A percentile compares a stretch with the other conserved stretches of the same genome.
phyloP scores from a whole-genome alignment of 495 filamentous ascomycete genomes.

The Daldinia vernicosa region DNA sequence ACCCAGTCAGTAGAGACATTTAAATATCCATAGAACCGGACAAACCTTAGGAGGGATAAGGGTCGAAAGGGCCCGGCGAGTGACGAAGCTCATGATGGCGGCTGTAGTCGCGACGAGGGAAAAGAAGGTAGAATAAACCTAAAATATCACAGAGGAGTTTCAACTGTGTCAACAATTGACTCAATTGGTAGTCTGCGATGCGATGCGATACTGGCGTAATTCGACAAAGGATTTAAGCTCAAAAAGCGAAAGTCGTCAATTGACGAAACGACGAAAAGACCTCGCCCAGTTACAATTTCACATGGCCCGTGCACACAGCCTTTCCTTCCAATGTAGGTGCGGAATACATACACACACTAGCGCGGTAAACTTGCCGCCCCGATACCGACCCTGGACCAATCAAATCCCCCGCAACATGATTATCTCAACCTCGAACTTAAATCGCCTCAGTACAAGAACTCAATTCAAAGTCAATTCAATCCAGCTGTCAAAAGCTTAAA shows the following conservation, averaged over 20 bases:
- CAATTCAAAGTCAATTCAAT: too few relatives aligned
- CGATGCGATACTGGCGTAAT: slow-evolving; percentile 34
- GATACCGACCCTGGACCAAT: slow-evolving; percentile 37
- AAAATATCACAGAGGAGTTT: slow-evolving; percentile 35
- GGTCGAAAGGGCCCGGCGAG: slow-evolving; percentile 91
- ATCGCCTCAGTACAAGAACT: slow-evolving; percentile 29
- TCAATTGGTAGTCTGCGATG: slow-evolving; percentile 42
- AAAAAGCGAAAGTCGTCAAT: slow-evolving; percentile 41
- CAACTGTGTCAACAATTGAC: slow-evolving; percentile 36
- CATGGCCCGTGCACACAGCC: slow-evolving; percentile 29
- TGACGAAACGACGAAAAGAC: slow-evolving; percentile 48
- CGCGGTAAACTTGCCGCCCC: slow-evolving; percentile 29
- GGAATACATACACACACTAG: slow-evolving; percentile 10
- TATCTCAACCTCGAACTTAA: slow-evolving; percentile 27
- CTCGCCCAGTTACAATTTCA: slow-evolving; percentile 28
- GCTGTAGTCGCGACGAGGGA: slow-evolving; percentile 40
- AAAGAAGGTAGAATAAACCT: slow-evolving; percentile 29
- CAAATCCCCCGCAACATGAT: slow-evolving; percentile 31
- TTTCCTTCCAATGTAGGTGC: not conserved
- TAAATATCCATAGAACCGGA: slow-evolving; percentile 11
- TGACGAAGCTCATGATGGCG: slow-evolving; percentile 88
- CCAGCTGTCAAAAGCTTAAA: not conserved
- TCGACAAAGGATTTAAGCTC: slow-evolving; percentile 41
- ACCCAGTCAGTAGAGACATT: slow-evolving; percentile 42
- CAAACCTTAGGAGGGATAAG: slow-evolving; percentile 97